Base-by-base conservation (phyloP, 2,329 filamentous ascomycete species). In the Stachybotrys echinatus region DNA sequence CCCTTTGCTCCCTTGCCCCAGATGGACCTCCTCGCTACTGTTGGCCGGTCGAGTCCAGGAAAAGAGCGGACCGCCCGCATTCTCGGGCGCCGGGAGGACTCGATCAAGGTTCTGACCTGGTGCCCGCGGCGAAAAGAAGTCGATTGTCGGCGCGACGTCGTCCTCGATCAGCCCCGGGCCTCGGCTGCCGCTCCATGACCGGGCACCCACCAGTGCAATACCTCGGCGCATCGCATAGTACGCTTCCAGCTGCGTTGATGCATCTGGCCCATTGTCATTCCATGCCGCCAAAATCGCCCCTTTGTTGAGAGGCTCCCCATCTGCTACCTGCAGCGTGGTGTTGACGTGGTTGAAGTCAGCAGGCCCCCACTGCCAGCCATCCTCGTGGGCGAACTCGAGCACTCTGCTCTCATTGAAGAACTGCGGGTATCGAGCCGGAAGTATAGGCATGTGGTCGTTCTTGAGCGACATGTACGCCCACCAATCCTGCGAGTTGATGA, bases 381-480 rank as follows among this genome's bases (percentile, higher is more conserved):
- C 51, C 5, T 61, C 53, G 22, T 67, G 64, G 3, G 67, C 72
- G 42, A 80, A 80, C 52, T 72, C 66, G 47, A 75, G 52, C 1
- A 73, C 64, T 1, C 73, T 65, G n/a, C 64, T 63, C 45, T 65
- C 61, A 52, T 75, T 74, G 59, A 71, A 75, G 52, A 73, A 73
- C 42, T 75, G 73, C 1, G 73, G 70, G 45, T 76, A 76, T 4
- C 68, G 65, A 0, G 71, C 72, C 0, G 74, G 74, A 0, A 70
- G 50, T 34, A 75, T 74, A 2, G 73, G 74, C 47, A 59, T 71
- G 53, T 75, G 73, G 52, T 76, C 72, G 51, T 78, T 80, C 51
- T 80, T 80, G 48, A 81, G 56, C 5, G 71, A 73, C 68, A 79
- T 76, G 54, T 81, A 80, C 0, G 73, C 75, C 77, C 73, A 76